These are phyloP conservation scores for Emergomyces pasteurianus DNA, from an alignment of 2,329 filamentous ascomycete species.

Conservation along the genomic window DNA sequence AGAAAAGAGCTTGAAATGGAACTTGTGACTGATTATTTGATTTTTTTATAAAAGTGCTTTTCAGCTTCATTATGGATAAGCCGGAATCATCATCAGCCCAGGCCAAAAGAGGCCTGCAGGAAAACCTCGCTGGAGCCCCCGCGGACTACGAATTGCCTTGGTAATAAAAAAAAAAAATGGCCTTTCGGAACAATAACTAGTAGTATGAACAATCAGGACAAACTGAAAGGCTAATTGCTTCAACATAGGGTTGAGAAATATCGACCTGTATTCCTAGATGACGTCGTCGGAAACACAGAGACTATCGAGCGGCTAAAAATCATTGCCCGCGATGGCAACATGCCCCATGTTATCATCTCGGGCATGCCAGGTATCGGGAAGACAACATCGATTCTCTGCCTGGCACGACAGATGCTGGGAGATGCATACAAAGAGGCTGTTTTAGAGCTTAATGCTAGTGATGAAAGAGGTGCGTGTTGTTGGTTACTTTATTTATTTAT, in stretches of 20 bases:
- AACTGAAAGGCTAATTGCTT: neutral
- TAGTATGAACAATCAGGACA: too few relatives aligned
- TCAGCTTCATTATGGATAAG: conserved; percentile 25
- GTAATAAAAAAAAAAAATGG: too few relatives aligned
- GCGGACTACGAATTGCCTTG: conserved; percentile 39
- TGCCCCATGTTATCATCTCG: conserved; percentile 99
- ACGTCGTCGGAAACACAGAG: conserved; percentile 95
- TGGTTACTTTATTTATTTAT: neutral
- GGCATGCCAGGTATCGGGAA: conserved; percentile 99
- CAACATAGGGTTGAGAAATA: conserved; percentile 91
- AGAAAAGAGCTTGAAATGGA: too few relatives aligned
- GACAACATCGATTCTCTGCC: conserved; percentile 87
- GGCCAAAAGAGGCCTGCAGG: conserved; percentile 29
- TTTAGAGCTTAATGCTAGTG: conserved; percentile 87
- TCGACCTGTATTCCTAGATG: conserved; percentile 83
- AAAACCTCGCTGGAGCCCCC: conserved; percentile 28
- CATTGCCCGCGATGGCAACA: conserved; percentile 96
- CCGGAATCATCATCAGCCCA: conserved; percentile 37
- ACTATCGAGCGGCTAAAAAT: conserved; percentile 96
- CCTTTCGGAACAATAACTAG: too few relatives aligned
- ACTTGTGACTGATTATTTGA: too few relatives aligned
- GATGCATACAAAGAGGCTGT: conserved; percentile 96
- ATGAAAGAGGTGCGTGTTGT: conserved; percentile 59
- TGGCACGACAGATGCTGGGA: conserved; percentile 81
- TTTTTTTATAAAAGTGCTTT: too few relatives aligned